Conservation (phyloP, 495 filamentous ascomycete species). For the Talaromyces wortmannii region DNA sequence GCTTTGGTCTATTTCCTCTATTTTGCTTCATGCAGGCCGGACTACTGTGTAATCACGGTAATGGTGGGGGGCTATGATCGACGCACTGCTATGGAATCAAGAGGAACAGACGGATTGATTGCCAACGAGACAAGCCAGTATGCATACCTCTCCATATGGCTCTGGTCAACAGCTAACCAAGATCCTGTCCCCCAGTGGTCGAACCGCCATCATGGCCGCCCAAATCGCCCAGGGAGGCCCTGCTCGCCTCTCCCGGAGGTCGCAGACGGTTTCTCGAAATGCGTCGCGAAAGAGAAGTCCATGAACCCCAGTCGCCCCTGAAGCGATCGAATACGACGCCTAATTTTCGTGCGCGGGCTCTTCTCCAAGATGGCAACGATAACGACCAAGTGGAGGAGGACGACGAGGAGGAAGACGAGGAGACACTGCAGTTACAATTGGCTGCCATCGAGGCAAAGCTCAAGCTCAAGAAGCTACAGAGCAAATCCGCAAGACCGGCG, state of each 20-base stretch:
- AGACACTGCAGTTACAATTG: constrained; percentile 75
- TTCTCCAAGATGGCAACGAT: constrained; percentile 15
- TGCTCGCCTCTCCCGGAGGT: constrained; percentile 75
- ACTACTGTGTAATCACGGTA: too few relatives aligned
- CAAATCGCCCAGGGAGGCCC: constrained; percentile 74
- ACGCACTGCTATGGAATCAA: not conserved
- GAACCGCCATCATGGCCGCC: constrained; percentile 71
- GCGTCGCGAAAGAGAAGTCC: constrained; percentile 49
- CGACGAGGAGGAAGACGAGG: constrained; percentile 69
- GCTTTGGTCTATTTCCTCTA: too few relatives aligned
- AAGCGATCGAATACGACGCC: constrained; percentile 40
- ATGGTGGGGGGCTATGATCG: too few relatives aligned
- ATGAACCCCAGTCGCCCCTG: constrained; percentile 54
- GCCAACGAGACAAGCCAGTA: not conserved
- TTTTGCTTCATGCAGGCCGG: too few relatives aligned
- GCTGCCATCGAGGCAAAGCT: constrained; percentile 80
- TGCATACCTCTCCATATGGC: too few relatives aligned
- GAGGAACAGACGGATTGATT: not conserved
- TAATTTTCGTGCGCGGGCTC: constrained; percentile 21
- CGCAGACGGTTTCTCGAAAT: constrained; percentile 48
- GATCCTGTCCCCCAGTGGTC: constrained; percentile 18
- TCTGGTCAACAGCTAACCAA: constrained; percentile 14
- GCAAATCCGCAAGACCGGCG: constrained; percentile 12
- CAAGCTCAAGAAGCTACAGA: constrained; percentile 80
- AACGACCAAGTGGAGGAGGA: constrained; percentile 32